These are phyloP conservation scores for Podochytrium sp. DNA, from an alignment of 192 early-diverging fungal species.

Conservation along the genomic window DNA sequence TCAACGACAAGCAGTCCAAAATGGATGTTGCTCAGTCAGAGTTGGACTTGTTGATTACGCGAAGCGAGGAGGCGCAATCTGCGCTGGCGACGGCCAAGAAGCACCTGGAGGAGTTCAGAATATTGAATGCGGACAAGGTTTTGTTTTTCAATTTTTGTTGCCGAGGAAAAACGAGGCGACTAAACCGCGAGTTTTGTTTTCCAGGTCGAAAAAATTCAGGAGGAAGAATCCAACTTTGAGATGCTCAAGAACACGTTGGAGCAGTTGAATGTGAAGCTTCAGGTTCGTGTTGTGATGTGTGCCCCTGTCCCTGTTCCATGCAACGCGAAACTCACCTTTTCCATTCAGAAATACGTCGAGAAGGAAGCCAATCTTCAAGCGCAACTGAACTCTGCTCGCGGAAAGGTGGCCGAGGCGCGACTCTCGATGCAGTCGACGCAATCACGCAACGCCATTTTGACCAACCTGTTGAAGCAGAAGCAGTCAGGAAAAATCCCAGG, in stretches of 20 bases:
- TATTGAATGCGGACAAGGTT: constrained; percentile 38
- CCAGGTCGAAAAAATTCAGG: constrained; percentile 22
- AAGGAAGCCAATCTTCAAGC: constrained; percentile 23
- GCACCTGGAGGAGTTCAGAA: constrained; percentile 56
- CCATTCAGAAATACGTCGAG: constrained; percentile 25
- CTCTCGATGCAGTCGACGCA: constrained; percentile 29
- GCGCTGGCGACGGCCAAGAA: constrained; percentile 34
- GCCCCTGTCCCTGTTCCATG: too few species aligned
- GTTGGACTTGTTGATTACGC: constrained; percentile 69
- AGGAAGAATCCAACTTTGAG: constrained; percentile 33
- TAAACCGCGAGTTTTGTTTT: not conserved
- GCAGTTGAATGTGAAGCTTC: constrained; percentile 8
- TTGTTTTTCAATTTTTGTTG: not conserved
- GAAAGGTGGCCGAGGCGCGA: constrained; percentile 38
- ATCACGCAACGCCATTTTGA: constrained; percentile 36
- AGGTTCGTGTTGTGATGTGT: constrained; percentile 5
- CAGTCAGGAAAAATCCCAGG: constrained; percentile 41
- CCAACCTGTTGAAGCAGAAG: constrained; percentile 44
- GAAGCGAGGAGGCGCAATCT: constrained; percentile 16
- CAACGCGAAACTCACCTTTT: not conserved
- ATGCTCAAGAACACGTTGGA: constrained; percentile 11
- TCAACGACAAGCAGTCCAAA: constrained; percentile 70
- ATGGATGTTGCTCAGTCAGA: constrained; percentile 86
- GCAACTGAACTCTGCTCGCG: not conserved
- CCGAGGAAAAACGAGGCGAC: not conserved